Conservation (phyloP, 2,329 filamentous ascomycete species). For the Sclerotinia nivalis region DNA sequence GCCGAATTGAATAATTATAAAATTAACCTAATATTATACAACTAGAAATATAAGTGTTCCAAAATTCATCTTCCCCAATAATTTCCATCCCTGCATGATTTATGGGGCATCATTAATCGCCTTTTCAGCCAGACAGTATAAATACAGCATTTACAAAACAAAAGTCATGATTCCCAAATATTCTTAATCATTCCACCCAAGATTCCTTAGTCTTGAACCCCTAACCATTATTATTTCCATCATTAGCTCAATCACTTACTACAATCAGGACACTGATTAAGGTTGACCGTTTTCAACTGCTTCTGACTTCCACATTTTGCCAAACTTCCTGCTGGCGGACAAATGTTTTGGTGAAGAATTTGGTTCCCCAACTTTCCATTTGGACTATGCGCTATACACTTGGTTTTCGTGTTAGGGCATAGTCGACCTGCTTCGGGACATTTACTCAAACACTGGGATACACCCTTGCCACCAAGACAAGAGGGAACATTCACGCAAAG, state of each 20-base stretch:
- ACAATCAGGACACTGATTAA: constrained; percentile 18
- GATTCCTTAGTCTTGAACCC: background rate
- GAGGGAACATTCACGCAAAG: background rate
- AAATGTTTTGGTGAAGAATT: background rate
- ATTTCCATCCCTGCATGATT: no score
- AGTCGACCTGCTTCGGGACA: background rate
- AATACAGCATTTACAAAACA: background rate
- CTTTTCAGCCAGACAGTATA: background rate
- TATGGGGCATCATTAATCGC: background rate
- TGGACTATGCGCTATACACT: background rate
- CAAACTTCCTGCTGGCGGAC: constrained; percentile 14
- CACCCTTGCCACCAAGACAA: background rate
- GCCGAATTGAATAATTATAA: no score
- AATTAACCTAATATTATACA: background rate
- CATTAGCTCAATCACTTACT: background rate
- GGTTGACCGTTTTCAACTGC: background rate
- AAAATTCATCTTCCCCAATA: background rate
- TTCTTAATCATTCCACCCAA: background rate
- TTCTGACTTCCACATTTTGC: background rate
- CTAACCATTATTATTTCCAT: background rate
- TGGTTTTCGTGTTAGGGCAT: background rate
- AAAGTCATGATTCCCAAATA: background rate
- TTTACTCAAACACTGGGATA: constrained; percentile 15
- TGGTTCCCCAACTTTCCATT: constrained; percentile 4
- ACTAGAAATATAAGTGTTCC: background rate